Evolutionary conservation across 176 grass and related monocot genomes (phyloP), one percentile per base, ranked within the genome.

Genomic region (Oryza glumipatula): DNA sequence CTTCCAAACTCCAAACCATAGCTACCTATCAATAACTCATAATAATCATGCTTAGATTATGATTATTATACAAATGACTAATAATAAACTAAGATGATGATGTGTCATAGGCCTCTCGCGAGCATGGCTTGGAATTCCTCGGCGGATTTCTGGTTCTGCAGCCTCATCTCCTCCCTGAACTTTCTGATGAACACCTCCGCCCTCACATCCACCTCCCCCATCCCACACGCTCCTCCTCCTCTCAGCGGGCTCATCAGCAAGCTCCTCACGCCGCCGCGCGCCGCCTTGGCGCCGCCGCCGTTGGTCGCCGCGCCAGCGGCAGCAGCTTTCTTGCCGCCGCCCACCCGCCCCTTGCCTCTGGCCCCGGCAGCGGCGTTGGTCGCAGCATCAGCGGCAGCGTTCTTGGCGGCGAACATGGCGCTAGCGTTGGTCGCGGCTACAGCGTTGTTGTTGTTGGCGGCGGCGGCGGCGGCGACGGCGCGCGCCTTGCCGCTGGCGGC

Each of bases 151-250:
- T 94, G 92, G 47, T 78, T 97, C 87, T 97, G 89, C n/a, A 84
- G 87, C 74, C 85, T 87, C 94, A 92, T 97, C 82, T 97, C 91
- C 84, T 97, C 91, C 85, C 76, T 94, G 82, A 97, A 97, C 87
- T 82, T 92, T 67, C 87, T 80, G 21, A 94, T 95, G 71, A 95
- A 95, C 67, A 95, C 80, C 86, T 95, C 94, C 3, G 90, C 94
- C 8, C 86, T 82, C 35, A 93, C 52, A 70, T 95, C 94, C 78
- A 97, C 94, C 64, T 89, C 94, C 8, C 86, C 82, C 77, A 86
- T 89, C 64, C 84, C 82, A 32, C 38, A 39, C 38, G 38, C 38
- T 39, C 38, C 38, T 39, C 39, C 80, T 1, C 82, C 72, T 16
- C 83, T 67, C 3, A 78, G 19, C 9, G 88, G 88, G 45, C 83